phyloP scores from a whole-genome alignment of 2,329 filamentous ascomycete genomes.

The Elsinoe necatrix region DNA sequence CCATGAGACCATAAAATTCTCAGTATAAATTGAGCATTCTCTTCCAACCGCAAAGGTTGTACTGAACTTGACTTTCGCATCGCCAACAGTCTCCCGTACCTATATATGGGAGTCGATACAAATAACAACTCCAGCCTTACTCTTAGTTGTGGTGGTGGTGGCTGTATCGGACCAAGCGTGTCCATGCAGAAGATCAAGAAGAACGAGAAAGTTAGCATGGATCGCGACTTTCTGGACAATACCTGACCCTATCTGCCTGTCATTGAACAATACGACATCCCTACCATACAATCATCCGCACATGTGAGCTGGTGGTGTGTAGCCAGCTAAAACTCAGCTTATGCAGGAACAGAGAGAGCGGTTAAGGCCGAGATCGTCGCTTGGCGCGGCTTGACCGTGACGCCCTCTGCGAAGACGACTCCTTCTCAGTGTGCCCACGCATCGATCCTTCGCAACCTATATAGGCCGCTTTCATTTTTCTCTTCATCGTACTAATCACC shows the following conservation, averaged over 20 bases:
- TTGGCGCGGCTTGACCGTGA: constrained; percentile 6
- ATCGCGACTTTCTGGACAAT: neutral
- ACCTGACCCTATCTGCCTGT: neutral
- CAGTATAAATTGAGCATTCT: too few species aligned
- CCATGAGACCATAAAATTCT: neutral
- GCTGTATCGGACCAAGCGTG: neutral
- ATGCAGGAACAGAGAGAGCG: constrained; percentile 4
- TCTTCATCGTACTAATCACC: constrained; percentile 4
- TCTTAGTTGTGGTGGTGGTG: neutral
- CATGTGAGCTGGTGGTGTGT: neutral
- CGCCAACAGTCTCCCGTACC: neutral
- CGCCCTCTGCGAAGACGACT: constrained; percentile 6
- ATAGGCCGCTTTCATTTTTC: constrained; percentile 9
- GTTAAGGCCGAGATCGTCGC: neutral
- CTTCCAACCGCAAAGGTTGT: too few species aligned
- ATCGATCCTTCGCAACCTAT: constrained; percentile 3
- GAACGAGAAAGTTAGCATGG: neutral
- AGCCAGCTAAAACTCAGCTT: neutral
- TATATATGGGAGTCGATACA: neutral
- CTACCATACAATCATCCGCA: neutral
- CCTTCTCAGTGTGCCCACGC: neutral
- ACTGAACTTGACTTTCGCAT: neutral
- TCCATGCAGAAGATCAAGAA: neutral
- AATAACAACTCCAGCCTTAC: neutral
- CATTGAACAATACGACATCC: neutral